Evolutionary conservation across 2,329 filamentous ascomycete species (phyloP).

Genomic region (Coleophoma eucalyptorum): DNA sequence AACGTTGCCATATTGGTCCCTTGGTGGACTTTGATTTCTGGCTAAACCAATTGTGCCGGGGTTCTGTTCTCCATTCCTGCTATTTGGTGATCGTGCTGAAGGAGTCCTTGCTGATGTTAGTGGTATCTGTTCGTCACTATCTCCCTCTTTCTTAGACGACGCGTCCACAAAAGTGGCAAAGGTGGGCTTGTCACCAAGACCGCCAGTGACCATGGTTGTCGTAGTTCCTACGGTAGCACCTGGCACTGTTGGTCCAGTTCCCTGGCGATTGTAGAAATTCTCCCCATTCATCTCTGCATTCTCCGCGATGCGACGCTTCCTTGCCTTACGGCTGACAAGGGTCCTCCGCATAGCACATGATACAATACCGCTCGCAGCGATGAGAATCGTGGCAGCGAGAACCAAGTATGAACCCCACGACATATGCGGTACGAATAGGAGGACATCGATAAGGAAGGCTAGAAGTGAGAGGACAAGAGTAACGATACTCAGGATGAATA

Average conservation of each 20-base stretch:
- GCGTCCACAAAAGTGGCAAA: constrained; percentile 60
- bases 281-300: constrained; percentile 97
- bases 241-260: constrained; percentile 10
- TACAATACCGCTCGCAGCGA: constrained; percentile 76
- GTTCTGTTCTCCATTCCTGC: constrained; percentile 4
- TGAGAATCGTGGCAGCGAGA: constrained; percentile 80
- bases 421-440: constrained; percentile 91
- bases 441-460: constrained; percentile 87
- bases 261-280: constrained; percentile 77
- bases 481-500: constrained; percentile 83
- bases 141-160: constrained; percentile 42
- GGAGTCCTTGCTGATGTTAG: constrained; percentile 61
- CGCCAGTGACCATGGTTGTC: constrained; percentile 53
- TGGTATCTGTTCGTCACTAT: constrained; percentile 67
- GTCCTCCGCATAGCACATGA: constrained; percentile 95
- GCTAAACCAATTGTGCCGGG: constrained; percentile 15
- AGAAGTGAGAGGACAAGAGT: constrained; percentile 80
- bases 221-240: constrained; percentile 40
- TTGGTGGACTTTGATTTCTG: constrained; percentile 29
- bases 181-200: constrained; percentile 47
- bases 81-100: constrained; percentile 50
- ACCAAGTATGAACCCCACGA: constrained; percentile 95
- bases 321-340: constrained; percentile 85
- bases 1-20: constrained; percentile 65
- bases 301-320: constrained; percentile 85